Evolutionary conservation across 345 rosid genomes (phyloP), one percentile per base, ranked within the genome.

Genomic region (Aquilaria malaccensis): DNA sequence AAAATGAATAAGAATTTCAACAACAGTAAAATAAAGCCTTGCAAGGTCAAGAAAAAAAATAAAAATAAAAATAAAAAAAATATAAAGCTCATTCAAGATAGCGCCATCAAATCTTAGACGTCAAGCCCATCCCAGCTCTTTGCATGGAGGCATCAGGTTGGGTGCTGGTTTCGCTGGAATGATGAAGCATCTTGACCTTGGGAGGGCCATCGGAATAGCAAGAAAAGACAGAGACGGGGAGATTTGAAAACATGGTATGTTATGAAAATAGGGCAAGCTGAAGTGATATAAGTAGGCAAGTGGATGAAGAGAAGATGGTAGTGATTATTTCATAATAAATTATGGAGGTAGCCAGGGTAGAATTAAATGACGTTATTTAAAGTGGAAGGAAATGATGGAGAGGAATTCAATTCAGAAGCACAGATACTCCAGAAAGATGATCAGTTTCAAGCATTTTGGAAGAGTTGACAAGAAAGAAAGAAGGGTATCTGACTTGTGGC

Each of bases 41-140:
- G 91, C 86, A 85, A 85, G 88, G 62, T 85, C 86, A 85, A 85
- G 88, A 79, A 82, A 81, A 81, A 73, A 62, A 59, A 59, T 31
- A 13, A 29, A 2, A 7, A 33, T n/a, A 0, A 62, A 11, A 11
- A 50, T n/a, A 43, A 2, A 4, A 4, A n/a, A 22, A 13, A 56
- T 22, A 61, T 54, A 32, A 78, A 82, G 91, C 88, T 85, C 88
- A 79, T 78, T 2, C 4, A 66, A 68, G 91, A 82, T 74, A 85
- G 76, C 76, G 66, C 82, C 90, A 14, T 52, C 12, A 55, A 50
- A 62, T 33, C 11, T 51, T 3, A 14, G 37, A 45, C 7, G 53
- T 46, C 13, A 50, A 11, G 31, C 43, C 49, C 52, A 30, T 41
- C 6, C 2, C 50, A 46, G 41, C 49, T 45, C 11, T 12, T 45